Conservation (phyloP, 2,329 filamentous ascomycete species). For the Exophiala sp. region DNA sequence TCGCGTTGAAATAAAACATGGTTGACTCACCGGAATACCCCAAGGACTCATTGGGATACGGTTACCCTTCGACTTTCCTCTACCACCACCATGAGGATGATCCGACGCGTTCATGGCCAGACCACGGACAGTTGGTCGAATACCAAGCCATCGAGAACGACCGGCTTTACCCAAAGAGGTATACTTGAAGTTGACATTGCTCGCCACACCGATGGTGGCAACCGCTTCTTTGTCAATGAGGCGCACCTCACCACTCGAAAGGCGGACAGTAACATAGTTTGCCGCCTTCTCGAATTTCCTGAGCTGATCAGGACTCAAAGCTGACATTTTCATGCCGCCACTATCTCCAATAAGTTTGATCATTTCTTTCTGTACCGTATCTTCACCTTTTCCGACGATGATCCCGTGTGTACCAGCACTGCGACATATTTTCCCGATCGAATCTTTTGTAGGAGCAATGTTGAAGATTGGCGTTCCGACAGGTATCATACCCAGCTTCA, state of each 20-base stretch:
- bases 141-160: constrained; percentile 87
- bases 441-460: constrained; percentile 68
- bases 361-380: constrained; percentile 44
- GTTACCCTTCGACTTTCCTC: constrained; percentile 99
- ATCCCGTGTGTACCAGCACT: constrained; percentile 91
- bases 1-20: too few relatives aligned
- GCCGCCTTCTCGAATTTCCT: constrained; percentile 57
- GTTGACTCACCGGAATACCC: constrained; percentile 78
- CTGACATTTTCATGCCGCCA: constrained; percentile 30
- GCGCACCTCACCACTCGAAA: constrained; percentile 91
- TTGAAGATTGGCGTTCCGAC: constrained; percentile 91
- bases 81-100: constrained; percentile 97
- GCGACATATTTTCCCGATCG: constrained; percentile 81
- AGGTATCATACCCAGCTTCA: constrained; percentile 93
- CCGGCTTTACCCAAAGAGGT: constrained; percentile 91
- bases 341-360: constrained; percentile 26
- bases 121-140: constrained; percentile 92
- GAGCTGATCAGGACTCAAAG: constrained; percentile 37
- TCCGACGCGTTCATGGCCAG: constrained; percentile 98
- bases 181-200: constrained; percentile 90
- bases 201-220: constrained; percentile 88
- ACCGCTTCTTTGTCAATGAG: constrained; percentile 88
- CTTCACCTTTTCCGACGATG: constrained; percentile 84
- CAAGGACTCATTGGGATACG: constrained; percentile 91
- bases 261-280: constrained; percentile 74